Evolutionary conservation across 768 basidiomycete genomes (phyloP), one percentile per base, ranked within the genome.

Genomic region (Amylocystis lapponica): DNA sequence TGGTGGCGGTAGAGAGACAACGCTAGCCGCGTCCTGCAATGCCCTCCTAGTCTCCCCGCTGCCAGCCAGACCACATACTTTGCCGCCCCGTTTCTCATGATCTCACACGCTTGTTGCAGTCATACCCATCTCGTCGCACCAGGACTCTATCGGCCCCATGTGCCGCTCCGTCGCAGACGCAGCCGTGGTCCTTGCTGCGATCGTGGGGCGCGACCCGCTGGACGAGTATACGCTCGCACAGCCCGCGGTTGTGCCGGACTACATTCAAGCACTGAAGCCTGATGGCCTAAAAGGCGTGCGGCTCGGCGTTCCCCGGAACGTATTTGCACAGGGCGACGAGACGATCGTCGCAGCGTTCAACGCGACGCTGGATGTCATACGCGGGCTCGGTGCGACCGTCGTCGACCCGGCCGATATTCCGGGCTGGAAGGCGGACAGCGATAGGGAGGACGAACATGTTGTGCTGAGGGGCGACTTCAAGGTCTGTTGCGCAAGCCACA

Each of bases 401-500:
- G 66, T 83, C 6, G 81, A 85, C 52, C 78, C 80, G 1, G 76
- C 79, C 1, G 77, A 83, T 45, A 60, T 84, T 13, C 73, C 79
- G 0, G 74, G 74, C 21, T 75, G 73, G 3, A 66, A 13, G 75
- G 71, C 4, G 63, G 70, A 4, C 70, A 1, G 78, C 77, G 41
- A 51, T 67, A 16, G 46, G 51, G 3, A 46, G 0, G 77, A 79
- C 43, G 79, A 83, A 55, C 73, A 66, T 0, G 57, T 76, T 13
- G 81, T 82, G 2, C 48, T 78, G n/a, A 51, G 65, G 10, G 62
- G 66, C 0, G 80, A 83, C 48, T 78, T 83, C 62, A 83, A 80
- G 69, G 81, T 74, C 37, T 31, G 57, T 45, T 13, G 5, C 17
- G 30, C n/a, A n/a, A n/a, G n/a, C n/a, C n/a, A n/a, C n/a, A n/a